Evolutionary conservation across 2,329 filamentous ascomycete genomes (phyloP).

Genomic region (Herpomyces periplanetae): DNA sequence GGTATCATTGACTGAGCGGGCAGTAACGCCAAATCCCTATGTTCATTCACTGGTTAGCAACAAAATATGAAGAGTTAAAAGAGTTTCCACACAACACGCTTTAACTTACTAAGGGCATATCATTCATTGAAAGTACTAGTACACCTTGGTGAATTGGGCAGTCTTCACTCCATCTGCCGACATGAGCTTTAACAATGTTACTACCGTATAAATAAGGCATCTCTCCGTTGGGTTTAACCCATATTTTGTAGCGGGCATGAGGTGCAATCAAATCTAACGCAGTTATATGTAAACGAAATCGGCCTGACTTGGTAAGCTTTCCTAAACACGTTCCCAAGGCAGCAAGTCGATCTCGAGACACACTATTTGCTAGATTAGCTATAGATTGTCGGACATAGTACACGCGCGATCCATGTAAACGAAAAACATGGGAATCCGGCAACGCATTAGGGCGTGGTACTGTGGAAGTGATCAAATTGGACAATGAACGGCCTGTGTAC

Average conservation of each 20-base stretch:
- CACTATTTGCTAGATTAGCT: slow-evolving; percentile 57
- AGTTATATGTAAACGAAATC: slow-evolving; percentile 78
- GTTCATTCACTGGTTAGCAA: not conserved
- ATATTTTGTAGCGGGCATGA: slow-evolving; percentile 80
- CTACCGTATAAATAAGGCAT: slow-evolving; percentile 92
- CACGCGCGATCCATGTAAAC: slow-evolving; percentile 38
- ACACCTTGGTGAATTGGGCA: slow-evolving; percentile 73
- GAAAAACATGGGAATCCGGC: slow-evolving; percentile 41
- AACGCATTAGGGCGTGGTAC: not conserved
- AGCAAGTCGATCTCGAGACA: slow-evolving; percentile 41
- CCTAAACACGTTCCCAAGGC: slow-evolving; percentile 65
- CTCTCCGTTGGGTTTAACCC: slow-evolving; percentile 79
- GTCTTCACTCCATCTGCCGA: slow-evolving; percentile 57
- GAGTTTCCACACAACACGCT: slow-evolving; percentile 1
- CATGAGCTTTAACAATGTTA: slow-evolving; percentile 45
- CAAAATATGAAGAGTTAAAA: not conserved
- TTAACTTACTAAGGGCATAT: slow-evolving; percentile 23
- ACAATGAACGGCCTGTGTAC: slow-evolving; percentile 57
- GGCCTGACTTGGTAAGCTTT: slow-evolving; percentile 85
- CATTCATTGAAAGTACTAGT: slow-evolving; percentile 62
- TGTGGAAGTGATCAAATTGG: slow-evolving; percentile 20
- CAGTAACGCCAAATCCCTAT: slow-evolving; percentile 68
- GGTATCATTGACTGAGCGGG: slow-evolving; percentile 47
- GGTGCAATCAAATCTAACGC: slow-evolving; percentile 57
- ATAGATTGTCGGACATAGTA: slow-evolving; percentile 72